Evolutionary conservation across 306 rosid species (phyloP).

Genomic region (Cucurbita ficifolia): DNA sequence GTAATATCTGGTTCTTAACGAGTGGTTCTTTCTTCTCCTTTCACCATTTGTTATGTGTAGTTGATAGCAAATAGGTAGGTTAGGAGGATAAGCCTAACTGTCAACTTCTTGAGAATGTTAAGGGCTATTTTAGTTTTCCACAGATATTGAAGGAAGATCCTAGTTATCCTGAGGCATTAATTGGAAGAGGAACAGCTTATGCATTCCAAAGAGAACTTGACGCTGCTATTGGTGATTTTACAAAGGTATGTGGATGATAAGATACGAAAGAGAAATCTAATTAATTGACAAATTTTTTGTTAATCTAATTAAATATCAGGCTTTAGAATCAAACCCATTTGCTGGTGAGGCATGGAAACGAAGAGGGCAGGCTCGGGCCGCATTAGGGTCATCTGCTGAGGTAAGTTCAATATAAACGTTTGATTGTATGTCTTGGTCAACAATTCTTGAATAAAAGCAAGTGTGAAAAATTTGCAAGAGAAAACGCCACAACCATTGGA

Average conservation of each 20-base stretch:
- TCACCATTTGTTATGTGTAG: background rate
- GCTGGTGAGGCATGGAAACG: conserved; percentile 99
- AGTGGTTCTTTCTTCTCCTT: conserved; percentile 5
- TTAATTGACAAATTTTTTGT: background rate
- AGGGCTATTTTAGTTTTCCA: background rate
- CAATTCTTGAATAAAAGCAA: background rate
- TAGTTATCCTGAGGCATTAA: conserved; percentile 84
- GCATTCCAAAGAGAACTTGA: conserved; percentile 85
- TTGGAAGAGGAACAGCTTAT: conserved; percentile 92
- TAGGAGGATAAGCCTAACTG: background rate
- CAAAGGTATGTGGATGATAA: conserved; percentile 45
- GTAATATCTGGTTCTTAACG: conserved; percentile 17
- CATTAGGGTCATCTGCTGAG: conserved; percentile 81
- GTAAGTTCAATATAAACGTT: conserved; percentile 28
- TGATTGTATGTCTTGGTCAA: background rate
- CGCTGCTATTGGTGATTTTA: conserved; percentile 83
- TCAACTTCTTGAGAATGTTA: background rate
- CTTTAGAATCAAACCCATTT: conserved; percentile 66
- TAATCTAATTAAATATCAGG: conserved; percentile 34
- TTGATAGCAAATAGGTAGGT: background rate
- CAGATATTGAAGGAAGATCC: conserved; percentile 92
- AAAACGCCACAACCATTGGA: background rate
- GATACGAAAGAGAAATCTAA: background rate
- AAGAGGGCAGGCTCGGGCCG: conserved; percentile 99
- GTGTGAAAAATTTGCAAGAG: background rate